phyloP scores from a whole-genome alignment of 371 early-diverging fungal species.

The Rhizopus arrhizus region DNA sequence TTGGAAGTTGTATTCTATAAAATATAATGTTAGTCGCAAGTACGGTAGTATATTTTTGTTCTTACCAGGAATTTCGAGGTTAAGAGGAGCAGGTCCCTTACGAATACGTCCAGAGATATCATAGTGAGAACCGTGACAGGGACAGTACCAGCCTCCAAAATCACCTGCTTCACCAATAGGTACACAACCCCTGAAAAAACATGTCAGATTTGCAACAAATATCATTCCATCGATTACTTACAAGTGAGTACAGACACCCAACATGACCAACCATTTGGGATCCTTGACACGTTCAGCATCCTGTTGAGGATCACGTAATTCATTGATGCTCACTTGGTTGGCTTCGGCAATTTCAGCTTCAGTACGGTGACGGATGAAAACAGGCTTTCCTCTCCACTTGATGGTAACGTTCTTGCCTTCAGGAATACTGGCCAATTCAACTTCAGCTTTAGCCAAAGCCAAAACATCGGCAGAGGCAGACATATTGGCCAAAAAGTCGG shows the following conservation, averaged over 20 bases:
- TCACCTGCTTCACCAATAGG: slow-evolving; percentile 97
- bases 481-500: slow-evolving; percentile 86
- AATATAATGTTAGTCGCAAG: neutral
- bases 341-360: slow-evolving; percentile 92
- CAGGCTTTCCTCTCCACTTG: slow-evolving; percentile 98
- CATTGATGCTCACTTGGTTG: slow-evolving; percentile 70
- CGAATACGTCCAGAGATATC: slow-evolving; percentile 93
- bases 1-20: slow-evolving; percentile 42
- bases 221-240: slow-evolving; percentile 20
- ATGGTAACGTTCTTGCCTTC: slow-evolving; percentile 93
- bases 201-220: neutral
- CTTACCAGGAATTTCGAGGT: slow-evolving; percentile 88
- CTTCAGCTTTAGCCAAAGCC: slow-evolving; percentile 95
- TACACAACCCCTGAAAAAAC: slow-evolving; percentile 79
- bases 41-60: neutral
- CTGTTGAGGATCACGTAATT: slow-evolving; percentile 86
- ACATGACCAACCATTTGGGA: slow-evolving; percentile 95
- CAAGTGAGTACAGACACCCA: slow-evolving; percentile 97
- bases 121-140: slow-evolving; percentile 97
- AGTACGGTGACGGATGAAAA: slow-evolving; percentile 95
- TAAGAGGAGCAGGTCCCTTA: slow-evolving; percentile 96
- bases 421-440: slow-evolving; percentile 86
- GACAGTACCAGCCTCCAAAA: slow-evolving; percentile 98
- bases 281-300: slow-evolving; percentile 87
- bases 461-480: slow-evolving; percentile 94